A percentile compares a stretch with the other conserved stretches of the same genome.
Evolutionary conservation across 2,329 filamentous ascomycete species (phyloP).

Genomic region (Drechslerella dactyloides): DNA sequence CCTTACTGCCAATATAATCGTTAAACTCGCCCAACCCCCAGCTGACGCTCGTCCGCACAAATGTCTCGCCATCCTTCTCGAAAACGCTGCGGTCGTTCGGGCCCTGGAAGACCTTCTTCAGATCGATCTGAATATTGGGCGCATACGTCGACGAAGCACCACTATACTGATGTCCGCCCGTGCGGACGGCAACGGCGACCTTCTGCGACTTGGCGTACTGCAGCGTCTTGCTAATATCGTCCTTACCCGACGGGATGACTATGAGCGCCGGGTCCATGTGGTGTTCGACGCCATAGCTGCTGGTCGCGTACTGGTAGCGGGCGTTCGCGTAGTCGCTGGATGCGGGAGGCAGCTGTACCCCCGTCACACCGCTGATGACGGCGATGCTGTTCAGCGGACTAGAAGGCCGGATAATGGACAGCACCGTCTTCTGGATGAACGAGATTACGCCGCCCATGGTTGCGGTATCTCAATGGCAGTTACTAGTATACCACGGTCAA

Average conservation of each 20-base stretch:
- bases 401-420: slow-evolving; percentile 10
- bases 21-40: slow-evolving; percentile 60
- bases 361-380: slow-evolving; percentile 25
- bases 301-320: slow-evolving; percentile 61
- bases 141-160: slow-evolving; percentile 62
- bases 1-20: slow-evolving; percentile 58
- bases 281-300: slow-evolving; percentile 59
- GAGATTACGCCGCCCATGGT: slow-evolving; percentile 34
- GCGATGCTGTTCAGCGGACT: slow-evolving; percentile 15
- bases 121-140: slow-evolving; percentile 62
- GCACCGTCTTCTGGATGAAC: slow-evolving; percentile 21
- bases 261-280: slow-evolving; percentile 61
- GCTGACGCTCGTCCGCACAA: slow-evolving; percentile 60
- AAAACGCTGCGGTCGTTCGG: slow-evolving; percentile 56
- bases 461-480: too few species aligned
- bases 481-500: too few species aligned
- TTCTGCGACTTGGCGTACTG: slow-evolving; percentile 59
- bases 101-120: slow-evolving; percentile 59
- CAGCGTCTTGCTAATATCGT: slow-evolving; percentile 60
- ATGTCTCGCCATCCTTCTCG: slow-evolving; percentile 57
- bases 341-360: slow-evolving; percentile 13
- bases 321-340: slow-evolving; percentile 54
- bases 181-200: slow-evolving; percentile 61
- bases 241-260: slow-evolving; percentile 59
- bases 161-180: slow-evolving; percentile 63